Percentiles rank a stretch among this genome's conserved stretches.
Evolutionary conservation across 148 eudicot genomes (phyloP).

Genomic region (Dianthus caryophyllus): DNA sequence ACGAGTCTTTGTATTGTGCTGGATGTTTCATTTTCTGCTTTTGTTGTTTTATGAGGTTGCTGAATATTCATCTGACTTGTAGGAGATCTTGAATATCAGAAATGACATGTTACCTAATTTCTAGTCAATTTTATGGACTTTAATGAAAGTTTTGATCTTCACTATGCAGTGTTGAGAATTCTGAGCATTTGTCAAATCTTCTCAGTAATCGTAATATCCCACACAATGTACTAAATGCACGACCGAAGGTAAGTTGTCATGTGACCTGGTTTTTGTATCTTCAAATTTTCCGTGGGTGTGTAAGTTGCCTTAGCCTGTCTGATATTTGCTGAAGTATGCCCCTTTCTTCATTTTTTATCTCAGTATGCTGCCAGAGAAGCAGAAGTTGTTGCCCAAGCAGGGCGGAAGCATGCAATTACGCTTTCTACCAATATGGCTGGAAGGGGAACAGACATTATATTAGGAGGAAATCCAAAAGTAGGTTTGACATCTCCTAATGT

Average conservation of each 20-base stretch:
- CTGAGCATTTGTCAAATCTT: constrained; percentile 74
- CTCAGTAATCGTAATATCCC: constrained; percentile 66
- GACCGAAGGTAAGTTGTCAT: constrained; percentile 71
- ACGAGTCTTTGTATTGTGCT: not conserved
- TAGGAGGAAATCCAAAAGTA: constrained; percentile 99
- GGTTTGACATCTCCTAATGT: constrained; percentile 5
- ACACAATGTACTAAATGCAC: constrained; percentile 97
- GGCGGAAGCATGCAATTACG: constrained; percentile 87
- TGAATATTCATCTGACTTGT: not conserved
- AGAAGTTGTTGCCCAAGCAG: constrained; percentile 97
- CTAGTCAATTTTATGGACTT: not conserved
- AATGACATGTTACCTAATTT: not conserved
- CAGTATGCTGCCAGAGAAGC: constrained; percentile 99
- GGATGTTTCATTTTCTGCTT: not conserved
- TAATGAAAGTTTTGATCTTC: constrained; percentile 20
- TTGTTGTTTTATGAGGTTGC: not conserved
- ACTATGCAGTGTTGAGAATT: constrained; percentile 86
- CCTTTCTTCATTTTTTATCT: constrained; percentile 18
- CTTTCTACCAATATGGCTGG: constrained; percentile 99
- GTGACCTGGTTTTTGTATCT: not conserved
- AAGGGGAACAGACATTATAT: constrained; percentile 95
- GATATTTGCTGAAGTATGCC: constrained; percentile 1
- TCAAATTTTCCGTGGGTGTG: not conserved
- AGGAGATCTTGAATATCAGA: not conserved
- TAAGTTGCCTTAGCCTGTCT: not conserved